Percentiles rank a stretch among this genome's conserved stretches.
phyloP scores from a whole-genome alignment of 495 filamentous ascomycete species.

The Hypoxylon intermedium region DNA sequence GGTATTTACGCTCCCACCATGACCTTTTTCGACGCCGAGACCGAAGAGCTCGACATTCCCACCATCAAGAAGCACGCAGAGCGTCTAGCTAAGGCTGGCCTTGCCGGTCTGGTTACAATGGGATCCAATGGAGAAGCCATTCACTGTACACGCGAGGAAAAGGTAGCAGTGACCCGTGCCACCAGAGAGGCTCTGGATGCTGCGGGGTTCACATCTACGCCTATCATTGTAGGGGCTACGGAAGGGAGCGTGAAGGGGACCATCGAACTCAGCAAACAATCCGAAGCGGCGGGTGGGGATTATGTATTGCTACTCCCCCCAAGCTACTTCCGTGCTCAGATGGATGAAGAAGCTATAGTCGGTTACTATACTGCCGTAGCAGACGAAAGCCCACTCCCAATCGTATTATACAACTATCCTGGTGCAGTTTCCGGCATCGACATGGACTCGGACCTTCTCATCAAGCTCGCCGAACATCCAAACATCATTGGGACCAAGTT shows the following conservation, averaged over 20 bases:
- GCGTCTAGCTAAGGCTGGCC: constrained; percentile 79
- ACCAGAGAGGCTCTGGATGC: constrained; percentile 84
- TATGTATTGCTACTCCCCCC: constrained; percentile 81
- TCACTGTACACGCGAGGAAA: constrained; percentile 78
- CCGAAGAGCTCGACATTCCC: constrained; percentile 82
- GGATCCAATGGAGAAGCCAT: constrained; percentile 91
- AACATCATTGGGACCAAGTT: constrained; percentile 91
- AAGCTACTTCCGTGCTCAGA: constrained; percentile 80
- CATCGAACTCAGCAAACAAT: constrained; percentile 73
- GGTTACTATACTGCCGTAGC: constrained; percentile 81
- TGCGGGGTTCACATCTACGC: constrained; percentile 75
- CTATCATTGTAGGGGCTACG: constrained; percentile 81
- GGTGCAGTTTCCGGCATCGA: constrained; percentile 90
- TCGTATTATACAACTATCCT: constrained; percentile 92
- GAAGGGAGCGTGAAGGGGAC: constrained; percentile 81
- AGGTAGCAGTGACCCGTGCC: constrained; percentile 74
- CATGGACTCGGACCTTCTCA: constrained; percentile 88
- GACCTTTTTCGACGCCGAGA: constrained; percentile 85
- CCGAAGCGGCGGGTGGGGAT: constrained; percentile 74
- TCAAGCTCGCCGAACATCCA: constrained; percentile 78
- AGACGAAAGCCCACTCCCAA: constrained; percentile 73
- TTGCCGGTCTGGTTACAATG: constrained; percentile 86
- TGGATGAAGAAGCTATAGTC: constrained; percentile 77
- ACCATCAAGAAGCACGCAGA: constrained; percentile 80
- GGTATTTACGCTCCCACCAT: constrained; percentile 91